phyloP scores from a whole-genome alignment of 2,329 filamentous ascomycete genomes.

The Cytospora chrysosperma region DNA sequence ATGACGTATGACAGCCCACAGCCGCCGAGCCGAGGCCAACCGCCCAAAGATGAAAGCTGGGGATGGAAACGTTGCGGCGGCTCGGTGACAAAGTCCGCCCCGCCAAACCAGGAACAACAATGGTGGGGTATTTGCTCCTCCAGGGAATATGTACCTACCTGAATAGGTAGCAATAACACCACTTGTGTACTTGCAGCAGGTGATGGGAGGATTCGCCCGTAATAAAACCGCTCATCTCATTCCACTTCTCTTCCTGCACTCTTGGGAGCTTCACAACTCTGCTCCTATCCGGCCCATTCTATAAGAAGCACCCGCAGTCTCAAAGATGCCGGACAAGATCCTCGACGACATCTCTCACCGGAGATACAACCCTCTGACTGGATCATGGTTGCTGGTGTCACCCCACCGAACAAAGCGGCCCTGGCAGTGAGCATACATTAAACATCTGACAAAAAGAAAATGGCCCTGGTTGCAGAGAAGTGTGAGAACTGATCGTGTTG shows the following conservation, averaged over 20 bases:
- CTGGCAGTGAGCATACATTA: conserved; percentile 74
- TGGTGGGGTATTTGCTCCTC: conserved; percentile 11
- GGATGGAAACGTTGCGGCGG: conserved; percentile 3
- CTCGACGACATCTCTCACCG: conserved; percentile 96
- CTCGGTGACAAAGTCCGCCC: conserved; percentile 6
- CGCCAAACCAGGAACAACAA: conserved; percentile 10
- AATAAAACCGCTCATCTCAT: conserved; percentile 4
- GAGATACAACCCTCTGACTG: conserved; percentile 87
- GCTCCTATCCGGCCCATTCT: not conserved
- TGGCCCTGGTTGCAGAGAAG: not conserved
- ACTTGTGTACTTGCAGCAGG: not conserved
- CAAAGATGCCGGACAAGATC: conserved; percentile 70
- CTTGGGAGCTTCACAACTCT: not conserved
- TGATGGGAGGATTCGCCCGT: conserved; percentile 7
- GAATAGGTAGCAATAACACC: too few species aligned
- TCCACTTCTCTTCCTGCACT: not conserved
- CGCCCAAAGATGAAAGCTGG: not conserved
- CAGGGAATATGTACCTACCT: too few species aligned
- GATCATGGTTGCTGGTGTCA: conserved; percentile 90
- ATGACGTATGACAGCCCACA: not conserved
- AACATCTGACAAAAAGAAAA: not conserved
- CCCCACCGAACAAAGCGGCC: conserved; percentile 95
- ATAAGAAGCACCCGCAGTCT: not conserved
- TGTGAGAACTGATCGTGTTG: conserved; percentile 5
- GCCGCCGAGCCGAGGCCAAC: conserved; percentile 11